Conservation (phyloP, 2,329 filamentous ascomycete species). For the Fusarium proliferatum region DNA sequence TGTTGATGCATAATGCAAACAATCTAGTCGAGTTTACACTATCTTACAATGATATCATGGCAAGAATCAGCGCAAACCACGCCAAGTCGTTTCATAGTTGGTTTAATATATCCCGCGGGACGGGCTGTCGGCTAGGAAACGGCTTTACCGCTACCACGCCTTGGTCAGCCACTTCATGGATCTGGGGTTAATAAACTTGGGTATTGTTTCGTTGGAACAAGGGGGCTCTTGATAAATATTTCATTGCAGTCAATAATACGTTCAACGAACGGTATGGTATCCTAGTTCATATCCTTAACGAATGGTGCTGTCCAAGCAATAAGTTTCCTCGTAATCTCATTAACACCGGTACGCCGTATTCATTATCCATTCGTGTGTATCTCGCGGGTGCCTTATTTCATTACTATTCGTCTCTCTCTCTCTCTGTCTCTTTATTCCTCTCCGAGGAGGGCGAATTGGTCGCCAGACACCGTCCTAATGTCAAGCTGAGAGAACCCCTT, state of each 20-base stretch:
- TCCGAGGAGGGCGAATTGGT: slow-evolving; percentile 46
- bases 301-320: slow-evolving; percentile 12
- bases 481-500: slow-evolving; percentile 48
- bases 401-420: not conserved
- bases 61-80: not conserved
- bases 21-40: not conserved
- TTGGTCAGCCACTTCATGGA: slow-evolving; percentile 7
- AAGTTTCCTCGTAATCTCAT: not conserved
- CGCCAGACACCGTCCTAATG: slow-evolving; percentile 48
- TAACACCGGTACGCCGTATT: slow-evolving; percentile 20
- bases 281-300: slow-evolving; percentile 9
- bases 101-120: slow-evolving; percentile 23
- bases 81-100: not conserved
- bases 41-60: not conserved
- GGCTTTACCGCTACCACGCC: slow-evolving; percentile 18
- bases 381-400: not conserved
- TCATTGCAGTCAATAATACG: not conserved
- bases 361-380: not conserved
- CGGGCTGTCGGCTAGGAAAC: slow-evolving; percentile 37
- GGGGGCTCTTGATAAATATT: not conserved
- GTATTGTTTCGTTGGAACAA: not conserved
- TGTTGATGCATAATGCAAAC: not conserved
- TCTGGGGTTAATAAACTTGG: slow-evolving; percentile 3
- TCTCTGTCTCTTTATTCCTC: not conserved
- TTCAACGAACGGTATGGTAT: slow-evolving; percentile 29